A percentile compares a stretch with the other conserved stretches of the same genome.
Evolutionary conservation across 1,284 basidiomycete genomes (phyloP).

Genomic region (Rhodotorula sp.): DNA sequence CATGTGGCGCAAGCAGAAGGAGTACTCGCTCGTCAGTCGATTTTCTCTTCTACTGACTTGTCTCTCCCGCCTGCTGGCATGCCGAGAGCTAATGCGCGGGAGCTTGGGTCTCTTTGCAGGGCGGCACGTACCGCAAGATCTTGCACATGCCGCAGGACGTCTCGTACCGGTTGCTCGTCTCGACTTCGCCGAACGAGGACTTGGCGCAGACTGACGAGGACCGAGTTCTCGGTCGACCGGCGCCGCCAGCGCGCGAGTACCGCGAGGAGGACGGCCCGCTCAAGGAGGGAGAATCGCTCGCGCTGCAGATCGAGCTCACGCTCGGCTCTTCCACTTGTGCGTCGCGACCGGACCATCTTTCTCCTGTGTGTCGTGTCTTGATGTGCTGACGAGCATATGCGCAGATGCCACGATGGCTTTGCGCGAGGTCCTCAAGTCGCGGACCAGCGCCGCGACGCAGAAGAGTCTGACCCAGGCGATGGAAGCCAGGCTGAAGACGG

Average conservation of each 20-base stretch:
- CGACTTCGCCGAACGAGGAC: constrained; percentile 88
- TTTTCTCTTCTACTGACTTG: not conserved
- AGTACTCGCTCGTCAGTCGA: constrained; percentile 30
- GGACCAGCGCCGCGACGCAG: constrained; percentile 85
- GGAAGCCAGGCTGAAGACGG: constrained; percentile 58
- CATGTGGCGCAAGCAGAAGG: constrained; percentile 78
- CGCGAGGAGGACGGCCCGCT: constrained; percentile 16
- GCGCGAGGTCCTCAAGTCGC: constrained; percentile 65
- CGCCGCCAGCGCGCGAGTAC: constrained; percentile 53
- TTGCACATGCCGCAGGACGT: constrained; percentile 79
- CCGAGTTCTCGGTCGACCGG: constrained; percentile 71
- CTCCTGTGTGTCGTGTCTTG: too few species aligned
- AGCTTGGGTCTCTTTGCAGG: constrained; percentile 61
- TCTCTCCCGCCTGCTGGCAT: not conserved
- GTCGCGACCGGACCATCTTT: not conserved
- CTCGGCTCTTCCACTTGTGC: constrained; percentile 80
- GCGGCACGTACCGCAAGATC: constrained; percentile 89
- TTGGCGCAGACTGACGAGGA: constrained; percentile 95
- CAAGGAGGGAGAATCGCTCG: constrained; percentile 61
- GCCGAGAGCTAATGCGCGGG: not conserved
- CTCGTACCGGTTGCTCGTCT: constrained; percentile 75
- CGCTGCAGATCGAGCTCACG: constrained; percentile 74
- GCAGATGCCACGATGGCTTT: constrained; percentile 82
- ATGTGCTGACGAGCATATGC: not conserved
- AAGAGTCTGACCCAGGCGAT: constrained; percentile 72